Conservation (phyloP, 164 flowering plant species). For the grape (Vitis vinifera) region DNA sequence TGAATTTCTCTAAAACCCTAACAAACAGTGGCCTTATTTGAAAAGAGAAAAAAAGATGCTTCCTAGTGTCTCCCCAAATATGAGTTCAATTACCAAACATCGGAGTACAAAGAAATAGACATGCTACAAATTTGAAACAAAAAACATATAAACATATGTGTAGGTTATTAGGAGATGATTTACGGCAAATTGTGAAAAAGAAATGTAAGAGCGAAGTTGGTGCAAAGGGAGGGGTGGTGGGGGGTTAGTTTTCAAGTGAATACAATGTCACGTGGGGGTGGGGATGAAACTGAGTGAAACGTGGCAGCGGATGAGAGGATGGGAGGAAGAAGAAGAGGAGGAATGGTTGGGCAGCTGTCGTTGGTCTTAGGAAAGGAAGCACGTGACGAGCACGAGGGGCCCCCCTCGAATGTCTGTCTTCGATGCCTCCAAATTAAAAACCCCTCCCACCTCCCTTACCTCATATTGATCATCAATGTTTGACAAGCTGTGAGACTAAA, state of each 20-base stretch:
- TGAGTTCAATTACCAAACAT: no score
- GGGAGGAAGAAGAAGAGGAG: neutral
- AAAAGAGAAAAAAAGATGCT: no score
- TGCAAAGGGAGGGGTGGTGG: neutral
- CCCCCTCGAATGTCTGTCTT: constrained; percentile 36
- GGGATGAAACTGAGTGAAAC: neutral
- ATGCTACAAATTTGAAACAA: no score
- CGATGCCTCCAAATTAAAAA: constrained; percentile 13
- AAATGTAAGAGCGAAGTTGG: no score
- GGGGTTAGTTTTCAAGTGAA: neutral
- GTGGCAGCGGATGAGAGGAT: constrained; percentile 9
- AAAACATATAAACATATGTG: no score
- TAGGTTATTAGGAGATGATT: no score
- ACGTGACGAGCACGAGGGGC: constrained; percentile 31
- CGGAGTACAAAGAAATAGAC: no score
- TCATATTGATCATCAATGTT: neutral
- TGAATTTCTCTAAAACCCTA: no score
- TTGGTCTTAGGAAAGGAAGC: constrained; percentile 11
- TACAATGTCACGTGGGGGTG: constrained; percentile 12
- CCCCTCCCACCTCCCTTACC: no score
- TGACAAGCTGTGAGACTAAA: neutral
- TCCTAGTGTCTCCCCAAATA: no score
- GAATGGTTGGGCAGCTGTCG: constrained; percentile 22
- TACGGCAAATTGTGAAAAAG: no score
- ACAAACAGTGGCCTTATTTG: no score